Conservation (phyloP, 176 grass and related monocot genomes). For the Aegilops speltoides region DNA sequence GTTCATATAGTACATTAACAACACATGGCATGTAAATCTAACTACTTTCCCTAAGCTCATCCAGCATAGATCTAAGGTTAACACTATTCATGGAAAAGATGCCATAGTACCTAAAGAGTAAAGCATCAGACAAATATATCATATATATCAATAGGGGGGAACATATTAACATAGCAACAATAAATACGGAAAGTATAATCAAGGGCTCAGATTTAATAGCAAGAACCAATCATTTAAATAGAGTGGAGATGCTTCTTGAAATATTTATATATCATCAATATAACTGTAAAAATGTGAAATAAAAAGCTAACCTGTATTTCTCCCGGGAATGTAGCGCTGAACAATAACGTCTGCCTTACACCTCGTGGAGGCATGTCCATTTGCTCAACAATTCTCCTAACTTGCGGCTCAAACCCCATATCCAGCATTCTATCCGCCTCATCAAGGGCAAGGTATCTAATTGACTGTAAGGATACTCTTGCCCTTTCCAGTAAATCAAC, state of each 20-base stretch:
- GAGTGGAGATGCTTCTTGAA: not conserved
- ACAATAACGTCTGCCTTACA: constrained; percentile 84
- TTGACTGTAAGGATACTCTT: constrained; percentile 78
- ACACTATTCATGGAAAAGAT: not conserved
- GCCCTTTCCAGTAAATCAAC: constrained; percentile 93
- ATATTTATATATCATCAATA: not conserved
- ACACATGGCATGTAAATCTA: not conserved
- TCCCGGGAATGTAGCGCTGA: constrained; percentile 90
- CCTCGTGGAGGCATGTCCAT: constrained; percentile 87
- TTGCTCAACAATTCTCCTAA: constrained; percentile 95
- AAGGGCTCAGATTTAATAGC: not conserved
- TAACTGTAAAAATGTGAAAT: not conserved
- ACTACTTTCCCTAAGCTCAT: not conserved
- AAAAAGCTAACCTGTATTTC: constrained; percentile 83
- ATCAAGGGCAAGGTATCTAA: constrained; percentile 89
- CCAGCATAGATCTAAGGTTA: not conserved
- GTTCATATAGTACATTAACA: not conserved
- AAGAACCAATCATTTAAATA: not conserved
- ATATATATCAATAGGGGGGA: not conserved
- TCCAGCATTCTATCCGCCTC: constrained; percentile 99
- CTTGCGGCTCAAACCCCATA: constrained; percentile 99
- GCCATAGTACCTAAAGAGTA: not conserved
- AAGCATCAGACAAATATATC: not conserved
- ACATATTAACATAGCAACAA: not conserved
- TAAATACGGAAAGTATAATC: not conserved